Percentiles rank a stretch among this genome's conserved stretches.
Conservation (phyloP, 2,329 filamentous ascomycete species). For the Talaromyces sp. region DNA sequence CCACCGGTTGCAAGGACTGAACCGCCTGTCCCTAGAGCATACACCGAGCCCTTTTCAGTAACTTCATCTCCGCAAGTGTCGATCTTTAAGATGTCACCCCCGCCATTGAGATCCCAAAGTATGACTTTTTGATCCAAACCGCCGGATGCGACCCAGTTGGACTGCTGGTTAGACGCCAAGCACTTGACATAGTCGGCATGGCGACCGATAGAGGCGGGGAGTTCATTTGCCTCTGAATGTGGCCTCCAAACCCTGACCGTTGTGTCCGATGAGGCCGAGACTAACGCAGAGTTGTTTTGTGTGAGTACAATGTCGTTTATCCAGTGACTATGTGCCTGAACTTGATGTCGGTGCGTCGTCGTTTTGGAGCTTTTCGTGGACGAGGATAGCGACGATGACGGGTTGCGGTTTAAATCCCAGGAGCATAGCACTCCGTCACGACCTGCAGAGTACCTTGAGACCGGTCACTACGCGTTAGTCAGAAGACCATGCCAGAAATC, state of each 20-base stretch:
- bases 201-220: constrained; percentile 76
- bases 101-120: constrained; percentile 88
- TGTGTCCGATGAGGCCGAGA: constrained; percentile 89
- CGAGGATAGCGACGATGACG: constrained; percentile 29
- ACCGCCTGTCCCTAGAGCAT: constrained; percentile 74
- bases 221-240: constrained; percentile 54
- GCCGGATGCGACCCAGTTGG: constrained; percentile 87
- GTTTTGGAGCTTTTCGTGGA: constrained; percentile 23
- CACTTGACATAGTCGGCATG: constrained; percentile 97
- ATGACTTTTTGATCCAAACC: constrained; percentile 88
- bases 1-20: constrained; percentile 86
- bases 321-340: constrained; percentile 88
- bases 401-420: constrained; percentile 62
- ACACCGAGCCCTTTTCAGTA: constrained; percentile 86
- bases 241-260: constrained; percentile 92
- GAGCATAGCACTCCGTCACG: constrained; percentile 93
- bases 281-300: constrained; percentile 69
- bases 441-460: constrained; percentile 79
- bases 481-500: not conserved
- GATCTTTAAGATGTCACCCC: constrained; percentile 79
- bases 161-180: constrained; percentile 65
- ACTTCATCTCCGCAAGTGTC: constrained; percentile 70
- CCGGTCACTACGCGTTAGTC: not conserved
- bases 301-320: constrained; percentile 86
- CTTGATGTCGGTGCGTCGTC: constrained; percentile 55